Evolutionary conservation across 768 basidiomycete genomes (phyloP), one percentile per base, ranked within the genome.

Genomic region (Tulasnella sp.): DNA sequence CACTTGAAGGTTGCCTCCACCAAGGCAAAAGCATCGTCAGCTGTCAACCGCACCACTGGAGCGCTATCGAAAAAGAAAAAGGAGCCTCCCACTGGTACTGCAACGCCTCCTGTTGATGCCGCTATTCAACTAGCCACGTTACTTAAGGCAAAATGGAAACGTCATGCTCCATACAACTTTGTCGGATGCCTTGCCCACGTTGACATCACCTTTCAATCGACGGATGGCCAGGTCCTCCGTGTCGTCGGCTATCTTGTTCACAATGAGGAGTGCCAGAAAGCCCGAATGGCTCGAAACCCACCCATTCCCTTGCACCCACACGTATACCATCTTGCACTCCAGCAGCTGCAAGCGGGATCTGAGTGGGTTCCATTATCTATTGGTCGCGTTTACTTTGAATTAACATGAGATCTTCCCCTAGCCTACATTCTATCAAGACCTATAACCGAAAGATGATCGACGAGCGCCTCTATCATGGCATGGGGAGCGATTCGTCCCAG

Each of bases 141-240:
- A 19, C 52, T 56, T 16, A 56, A 56, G 52, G 52, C 19, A 18
- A 56, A 56, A 56, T 73, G 71, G 80, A n/a, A 21, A n/a, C 76
- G 68, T 6, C 79, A 79, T 5, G 52, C 31, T 31, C 39, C 71
- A 34, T 75, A 74, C 77, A 68, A 79, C 27, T 86, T 83, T 80
- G 84, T 84, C 9, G 85, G 84, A 18, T 87, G 86, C 77, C 82
- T 85, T 10, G 86, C 85, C 0, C 86, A 87, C 81, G 83, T 81
- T 0, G 86, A 87, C 10, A 79, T 87, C 52, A 85, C 84, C 0
- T 82, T 82, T 36, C n/a, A 52, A 36, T 71, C 58, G 10, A 79
- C 78, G 27, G 75, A 58, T 75, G 36, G 56, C 24, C 68, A 76
- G 19, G 80, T 86, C 21, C 52, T 78, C 16, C 80, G 82, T 3